Conservation (phyloP, 2,329 filamentous ascomycete genomes). For the Cytospora piceicola region DNA sequence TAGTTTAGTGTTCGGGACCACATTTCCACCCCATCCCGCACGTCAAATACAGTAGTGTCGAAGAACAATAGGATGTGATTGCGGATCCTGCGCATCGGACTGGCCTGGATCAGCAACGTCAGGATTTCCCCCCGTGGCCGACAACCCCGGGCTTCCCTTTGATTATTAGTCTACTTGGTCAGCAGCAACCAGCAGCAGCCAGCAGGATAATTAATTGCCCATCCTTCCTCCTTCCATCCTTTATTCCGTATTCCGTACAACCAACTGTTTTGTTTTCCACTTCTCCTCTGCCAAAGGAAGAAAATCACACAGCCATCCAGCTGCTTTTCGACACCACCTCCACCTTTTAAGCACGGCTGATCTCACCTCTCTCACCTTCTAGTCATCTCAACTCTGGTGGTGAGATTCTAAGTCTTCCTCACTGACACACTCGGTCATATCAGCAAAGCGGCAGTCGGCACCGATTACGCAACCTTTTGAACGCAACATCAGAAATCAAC, state of each 20-base stretch:
- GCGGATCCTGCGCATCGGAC: not conserved
- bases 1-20: not conserved
- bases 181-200: no score
- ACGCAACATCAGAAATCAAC: not conserved
- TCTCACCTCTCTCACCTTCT: not conserved
- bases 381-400: not conserved
- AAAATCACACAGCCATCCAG: not conserved
- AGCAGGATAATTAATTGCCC: not conserved
- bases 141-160: not conserved
- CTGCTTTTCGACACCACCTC: not conserved
- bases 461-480: slow-evolving; percentile 3
- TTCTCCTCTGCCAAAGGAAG: no score
- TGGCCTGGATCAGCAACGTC: not conserved
- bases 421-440: slow-evolving; percentile 16
- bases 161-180: not conserved
- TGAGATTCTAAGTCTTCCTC: slow-evolving; percentile 21
- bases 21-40: not conserved
- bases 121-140: not conserved
- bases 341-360: not conserved
- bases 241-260: not conserved
- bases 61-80: no score
- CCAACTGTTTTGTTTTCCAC: not conserved
- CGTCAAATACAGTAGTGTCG: no score
- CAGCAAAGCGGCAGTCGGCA: not conserved
- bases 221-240: not conserved